These are phyloP conservation scores for Pisolithus thermaeus DNA, from an alignment of 1,284 basidiomycete genomes.

Conservation along the genomic window DNA sequence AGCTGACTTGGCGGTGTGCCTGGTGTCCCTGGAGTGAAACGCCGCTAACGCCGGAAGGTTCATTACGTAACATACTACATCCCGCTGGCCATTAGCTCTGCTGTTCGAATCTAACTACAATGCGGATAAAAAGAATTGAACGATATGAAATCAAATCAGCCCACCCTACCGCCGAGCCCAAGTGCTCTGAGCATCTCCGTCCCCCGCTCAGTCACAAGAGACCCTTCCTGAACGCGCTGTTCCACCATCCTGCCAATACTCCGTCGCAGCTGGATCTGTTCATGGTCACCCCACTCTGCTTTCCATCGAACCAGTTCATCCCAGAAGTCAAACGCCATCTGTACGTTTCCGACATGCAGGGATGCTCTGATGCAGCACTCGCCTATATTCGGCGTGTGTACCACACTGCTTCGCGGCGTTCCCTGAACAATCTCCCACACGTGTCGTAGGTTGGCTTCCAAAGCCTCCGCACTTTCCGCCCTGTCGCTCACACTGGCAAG, in stretches of 20 bases:
- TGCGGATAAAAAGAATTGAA: background rate
- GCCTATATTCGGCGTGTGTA: constrained; percentile 42
- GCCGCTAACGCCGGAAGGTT: background rate
- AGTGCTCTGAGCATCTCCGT: constrained; percentile 34
- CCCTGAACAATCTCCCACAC: constrained; percentile 40
- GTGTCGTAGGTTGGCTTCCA: constrained; percentile 33
- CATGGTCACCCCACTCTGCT: constrained; percentile 44
- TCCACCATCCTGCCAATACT: constrained; percentile 34
- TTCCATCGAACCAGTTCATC: constrained; percentile 38
- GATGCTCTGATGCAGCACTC: constrained; percentile 47
- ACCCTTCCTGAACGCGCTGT: constrained; percentile 26
- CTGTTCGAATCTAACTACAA: background rate
- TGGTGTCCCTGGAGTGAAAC: too few species aligned
- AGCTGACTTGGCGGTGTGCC: background rate
- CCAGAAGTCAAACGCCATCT: constrained; percentile 60
- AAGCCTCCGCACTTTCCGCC: constrained; percentile 19
- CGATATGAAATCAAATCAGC: background rate
- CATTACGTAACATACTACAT: background rate
- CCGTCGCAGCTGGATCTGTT: constrained; percentile 38
- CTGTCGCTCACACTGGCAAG: constrained; percentile 33
- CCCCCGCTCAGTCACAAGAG: constrained; percentile 23
- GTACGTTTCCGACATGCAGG: constrained; percentile 41
- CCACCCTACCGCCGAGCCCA: constrained; percentile 6
- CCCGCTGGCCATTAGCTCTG: background rate
- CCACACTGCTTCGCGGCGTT: constrained; percentile 30